A percentile compares a stretch with the other conserved stretches of the same genome.
Evolutionary conservation across 768 basidiomycete genomes (phyloP).

Genomic region (Leccinum subgranulosum): DNA sequence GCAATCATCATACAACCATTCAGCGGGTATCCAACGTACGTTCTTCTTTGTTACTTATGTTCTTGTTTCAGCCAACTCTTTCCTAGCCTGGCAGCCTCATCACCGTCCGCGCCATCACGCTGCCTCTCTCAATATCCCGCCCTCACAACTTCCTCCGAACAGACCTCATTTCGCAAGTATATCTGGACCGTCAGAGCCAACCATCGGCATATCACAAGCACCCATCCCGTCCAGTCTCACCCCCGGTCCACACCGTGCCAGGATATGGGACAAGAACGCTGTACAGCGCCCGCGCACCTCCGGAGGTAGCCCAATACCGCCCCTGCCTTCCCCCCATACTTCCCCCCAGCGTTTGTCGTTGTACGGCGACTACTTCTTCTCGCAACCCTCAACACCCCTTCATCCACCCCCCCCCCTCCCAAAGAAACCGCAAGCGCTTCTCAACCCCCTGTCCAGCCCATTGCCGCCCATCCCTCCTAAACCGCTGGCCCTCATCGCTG

Average conservation of each 20-base stretch:
- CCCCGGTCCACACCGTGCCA: slow-evolving; percentile 21
- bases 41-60: not conserved
- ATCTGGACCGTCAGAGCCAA: slow-evolving; percentile 6
- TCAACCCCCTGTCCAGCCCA: slow-evolving; percentile 31
- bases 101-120: slow-evolving; percentile 20
- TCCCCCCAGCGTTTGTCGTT: slow-evolving; percentile 15
- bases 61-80: not conserved
- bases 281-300: slow-evolving; percentile 12
- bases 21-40: slow-evolving; percentile 23
- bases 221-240: slow-evolving; percentile 25
- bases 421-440: slow-evolving; percentile 26
- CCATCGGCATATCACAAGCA: slow-evolving; percentile 2
- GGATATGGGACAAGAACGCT: slow-evolving; percentile 17
- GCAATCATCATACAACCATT: slow-evolving; percentile 30
- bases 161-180: slow-evolving; percentile 24
- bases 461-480: slow-evolving; percentile 43
- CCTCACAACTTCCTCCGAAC: slow-evolving; percentile 6
- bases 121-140: slow-evolving; percentile 16
- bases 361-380: slow-evolving; percentile 30
- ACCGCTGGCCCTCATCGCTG: slow-evolving; percentile 23
- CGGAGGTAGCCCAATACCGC: not conserved
- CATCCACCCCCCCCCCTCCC: slow-evolving; percentile 30
- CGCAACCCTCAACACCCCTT: slow-evolving; percentile 14
- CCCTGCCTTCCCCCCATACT: slow-evolving; percentile 7
- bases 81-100: slow-evolving; percentile 20